Base-by-base conservation (phyloP, 768 basidiomycete species). In the Leucosporidium scottii region DNA sequence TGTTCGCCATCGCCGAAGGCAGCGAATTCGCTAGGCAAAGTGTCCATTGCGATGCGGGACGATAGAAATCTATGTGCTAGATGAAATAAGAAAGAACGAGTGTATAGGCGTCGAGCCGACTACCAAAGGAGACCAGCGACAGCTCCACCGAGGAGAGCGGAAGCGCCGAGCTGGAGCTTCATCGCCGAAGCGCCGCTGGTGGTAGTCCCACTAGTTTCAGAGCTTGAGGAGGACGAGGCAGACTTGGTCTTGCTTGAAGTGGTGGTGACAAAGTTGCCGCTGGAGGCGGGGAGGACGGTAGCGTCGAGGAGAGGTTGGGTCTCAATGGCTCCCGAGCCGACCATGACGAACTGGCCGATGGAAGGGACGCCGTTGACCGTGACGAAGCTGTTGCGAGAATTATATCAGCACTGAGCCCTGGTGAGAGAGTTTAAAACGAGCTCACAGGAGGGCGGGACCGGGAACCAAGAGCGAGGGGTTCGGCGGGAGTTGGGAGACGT, bases 381-480 rank as follows among this genome's bases (percentile, higher is more conserved):
- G 61, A 93, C 66, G 75, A 85, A 67, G 9, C 68, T 69, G 60
- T 27, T 8, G 9, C 1, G n/a, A 15, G 36, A 30, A n/a, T 13
- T 7, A 4, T n/a, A 8, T 34, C 20, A 51, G 28, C 18, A 86
- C 74, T 84, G 91, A 67, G 23, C 36, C 10, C 9, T 54, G n/a
- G 49, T 20, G 27, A 18, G 30, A 47, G 39, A 49, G 58, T n/a
- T n/a, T n/a, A n/a, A 10, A 18, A 28, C 20, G 20, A 18, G 28
- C 28, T 28, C 13, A 49, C 91, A 56, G 18, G 28, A 56, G 55
- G 1, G 55, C 89, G 5, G 93, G 91, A 4, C 93, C 93, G 4
- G 93, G 93, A 74, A 87, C 86, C 81, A 94, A 84, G 73, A 96
- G 70, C 76, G 89, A 87, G 13, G 92, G 80, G 78, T 88, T 90